Percentiles rank a stretch among this genome's conserved stretches.
Conservation (phyloP, 2,329 filamentous ascomycete species). For the Sporothrix dimorphospora region DNA sequence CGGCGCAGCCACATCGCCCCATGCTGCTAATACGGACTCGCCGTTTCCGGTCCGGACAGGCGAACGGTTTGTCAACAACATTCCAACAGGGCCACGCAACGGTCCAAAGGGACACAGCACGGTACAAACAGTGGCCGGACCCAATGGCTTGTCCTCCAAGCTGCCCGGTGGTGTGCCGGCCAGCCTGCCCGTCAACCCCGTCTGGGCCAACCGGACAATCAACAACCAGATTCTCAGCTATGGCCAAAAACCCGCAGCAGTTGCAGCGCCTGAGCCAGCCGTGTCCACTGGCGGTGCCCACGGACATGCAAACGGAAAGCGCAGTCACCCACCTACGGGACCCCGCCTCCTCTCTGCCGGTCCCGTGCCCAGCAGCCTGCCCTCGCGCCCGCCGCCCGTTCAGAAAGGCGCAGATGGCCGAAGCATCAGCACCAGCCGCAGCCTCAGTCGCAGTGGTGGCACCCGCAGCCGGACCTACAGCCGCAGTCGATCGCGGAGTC, state of each 20-base stretch:
- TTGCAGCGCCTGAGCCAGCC: too few species aligned
- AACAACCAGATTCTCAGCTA: conserved; percentile 26
- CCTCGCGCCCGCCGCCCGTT: conserved; percentile 25
- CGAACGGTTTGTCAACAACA: background rate
- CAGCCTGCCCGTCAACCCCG: conserved; percentile 22
- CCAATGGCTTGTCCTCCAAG: background rate
- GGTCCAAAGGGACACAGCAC: background rate
- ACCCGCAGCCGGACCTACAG: conserved; percentile 7
- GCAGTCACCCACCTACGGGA: background rate
- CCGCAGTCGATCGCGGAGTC: conserved; percentile 17
- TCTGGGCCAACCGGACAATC: conserved; percentile 16
- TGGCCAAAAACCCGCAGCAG: background rate
- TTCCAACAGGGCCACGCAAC: conserved; percentile 10
- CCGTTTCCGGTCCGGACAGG: background rate
- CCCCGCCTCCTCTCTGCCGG: background rate
- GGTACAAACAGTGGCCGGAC: background rate
- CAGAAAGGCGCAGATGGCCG: conserved; percentile 14
- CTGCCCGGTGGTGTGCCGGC: conserved; percentile 22
- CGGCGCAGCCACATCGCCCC: background rate
- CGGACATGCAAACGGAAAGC: background rate
- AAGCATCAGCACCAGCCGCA: conserved; percentile 23
- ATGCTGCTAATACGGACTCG: background rate
- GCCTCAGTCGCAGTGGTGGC: conserved; percentile 14
- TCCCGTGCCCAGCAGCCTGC: conserved; percentile 22
- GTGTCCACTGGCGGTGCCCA: background rate